Base-by-base conservation (phyloP, 2,329 filamentous ascomycete genomes). In the Ceratocystis alfenasii region DNA sequence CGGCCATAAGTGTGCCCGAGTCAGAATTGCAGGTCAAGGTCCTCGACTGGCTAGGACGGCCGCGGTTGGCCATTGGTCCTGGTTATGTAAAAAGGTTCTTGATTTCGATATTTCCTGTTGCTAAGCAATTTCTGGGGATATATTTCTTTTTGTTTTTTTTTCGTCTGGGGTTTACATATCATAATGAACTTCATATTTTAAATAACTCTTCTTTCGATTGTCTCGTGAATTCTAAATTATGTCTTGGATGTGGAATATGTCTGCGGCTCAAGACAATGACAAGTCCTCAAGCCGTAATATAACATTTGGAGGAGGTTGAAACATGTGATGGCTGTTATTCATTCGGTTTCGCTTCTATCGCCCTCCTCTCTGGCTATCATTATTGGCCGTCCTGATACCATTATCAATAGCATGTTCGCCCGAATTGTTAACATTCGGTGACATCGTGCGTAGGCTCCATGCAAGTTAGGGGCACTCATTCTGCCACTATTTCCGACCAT, bases 101-200 rank as follows among this genome's bases (percentile, higher is more conserved):
- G 30, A 33, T 22, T 50, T n/a, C 17, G 8, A 44, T 62, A 28
- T 62, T 45, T 62, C 28, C 55, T 36, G 7, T 59, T 64, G 30
- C 62, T 17, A 59, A 5, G 55, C 55, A 59, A 33, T 36, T n/a
- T 33, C 1, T 59, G 28, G 17, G 8, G 12, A 59, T 59, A 33
- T 36, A 17, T 59, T 33, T 57, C 15, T 25, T 57, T 57, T 7
- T 22, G 4, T 57, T 57, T 57, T 20, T 36, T 30, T 59, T 59
- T 36, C 28, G n/a, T 22, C n/a, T 30, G 55, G 15, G 55, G 25
- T 59, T 59, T 59, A 20, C 30, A 59, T 36, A 59, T 33, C 22
- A n/a, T 59, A 59, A 59, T 59, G 55, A 59, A 59, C 55, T 59
- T 59, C 20, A 25, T 25, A 7, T 59, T 12, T 59, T 59, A 59